phyloP scores from a whole-genome alignment of 2,329 filamentous ascomycete genomes.

The Fusarium scirpi region DNA sequence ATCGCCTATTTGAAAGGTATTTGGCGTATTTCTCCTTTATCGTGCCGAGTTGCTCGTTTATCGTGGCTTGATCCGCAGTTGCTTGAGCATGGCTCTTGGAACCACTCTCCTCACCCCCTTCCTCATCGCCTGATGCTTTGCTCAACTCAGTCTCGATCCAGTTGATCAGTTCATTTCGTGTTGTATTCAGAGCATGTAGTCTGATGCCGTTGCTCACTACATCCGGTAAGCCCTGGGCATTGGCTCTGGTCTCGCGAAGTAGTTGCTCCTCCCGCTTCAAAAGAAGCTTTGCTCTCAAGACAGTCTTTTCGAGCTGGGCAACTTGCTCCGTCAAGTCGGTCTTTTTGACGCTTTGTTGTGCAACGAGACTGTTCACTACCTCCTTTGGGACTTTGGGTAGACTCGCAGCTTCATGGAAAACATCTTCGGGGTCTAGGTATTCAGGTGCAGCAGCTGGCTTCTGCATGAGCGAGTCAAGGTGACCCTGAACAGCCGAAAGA shows the following conservation, averaged over 20 bases:
- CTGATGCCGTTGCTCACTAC: slow-evolving; percentile 56
- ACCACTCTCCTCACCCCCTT: slow-evolving; percentile 46
- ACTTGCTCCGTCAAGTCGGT: slow-evolving; percentile 62
- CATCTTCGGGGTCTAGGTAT: slow-evolving; percentile 62
- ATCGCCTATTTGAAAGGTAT: slow-evolving; percentile 64
- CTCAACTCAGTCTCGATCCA: slow-evolving; percentile 74
- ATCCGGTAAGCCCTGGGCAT: slow-evolving; percentile 53
- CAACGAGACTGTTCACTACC: slow-evolving; percentile 63
- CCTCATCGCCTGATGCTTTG: slow-evolving; percentile 59
- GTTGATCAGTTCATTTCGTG: slow-evolving; percentile 70
- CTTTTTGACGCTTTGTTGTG: slow-evolving; percentile 54
- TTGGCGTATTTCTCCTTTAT: slow-evolving; percentile 67
- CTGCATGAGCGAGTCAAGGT: slow-evolving; percentile 62
- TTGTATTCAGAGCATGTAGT: slow-evolving; percentile 65
- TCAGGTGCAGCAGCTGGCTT: slow-evolving; percentile 64
- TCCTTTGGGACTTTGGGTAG: slow-evolving; percentile 65
- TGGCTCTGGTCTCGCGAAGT: slow-evolving; percentile 61
- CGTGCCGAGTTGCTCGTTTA: slow-evolving; percentile 57
- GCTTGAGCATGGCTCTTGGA: slow-evolving; percentile 40
- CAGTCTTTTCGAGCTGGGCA: slow-evolving; percentile 67
- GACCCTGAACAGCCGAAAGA: slow-evolving; percentile 63
- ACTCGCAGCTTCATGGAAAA: slow-evolving; percentile 59
- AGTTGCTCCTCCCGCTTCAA: slow-evolving; percentile 68
- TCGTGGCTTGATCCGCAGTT: slow-evolving; percentile 43
- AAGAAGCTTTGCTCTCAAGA: slow-evolving; percentile 68